Evolutionary conservation across 2,329 filamentous ascomycete species (phyloP), one percentile per base, ranked within the genome.

Genomic region (Colletotrichum sp.): DNA sequence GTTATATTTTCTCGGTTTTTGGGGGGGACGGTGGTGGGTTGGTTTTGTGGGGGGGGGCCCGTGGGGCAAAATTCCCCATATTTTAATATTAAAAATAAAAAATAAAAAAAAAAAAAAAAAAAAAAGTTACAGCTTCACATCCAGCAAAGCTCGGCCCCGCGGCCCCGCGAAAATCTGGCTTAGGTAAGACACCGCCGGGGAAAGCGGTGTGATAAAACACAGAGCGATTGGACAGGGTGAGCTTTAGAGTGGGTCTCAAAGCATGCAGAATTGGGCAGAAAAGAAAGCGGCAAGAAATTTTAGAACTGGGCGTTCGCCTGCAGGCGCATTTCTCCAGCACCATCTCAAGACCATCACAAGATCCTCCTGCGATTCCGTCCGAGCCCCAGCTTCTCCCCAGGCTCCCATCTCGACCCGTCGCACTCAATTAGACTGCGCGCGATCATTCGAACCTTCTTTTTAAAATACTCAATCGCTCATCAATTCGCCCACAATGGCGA

Each of bases 401-500:
- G 55, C 67, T 34, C 59, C 39, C 34, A 34, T 34, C 34, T 65
- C 44, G 44, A 52, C 44, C 44, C n/a, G 44, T 52, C 44, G n/a
- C n/a, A 60, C 24, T 26, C 57, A 60, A 24, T 63, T 5, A 67
- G 21, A n/a, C 21, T n/a, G 21, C 12, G 39, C 62, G 32, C 62
- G 28, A 64, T 39, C n/a, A 24, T 34, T 28, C 28, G 2, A 30
- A 66, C 72, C 69, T 71, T 79, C 72, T 69, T 70, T 76, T 70
- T 9, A 26, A 52, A 39, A 74, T 57, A 49, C 39, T n/a, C 68
- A 74, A 77, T n/a, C 63, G 66, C 44, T 34, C 30, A 63, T 59
- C 52, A 69, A 69, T 55, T 55, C 65, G 68, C 68, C 26, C 79
- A 82, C 76, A 81, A 98, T 98, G 96, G 95, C 95, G 44, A 94